phyloP scores from a whole-genome alignment of 495 filamentous ascomycete genomes.

The Neurospora intermedia region DNA sequence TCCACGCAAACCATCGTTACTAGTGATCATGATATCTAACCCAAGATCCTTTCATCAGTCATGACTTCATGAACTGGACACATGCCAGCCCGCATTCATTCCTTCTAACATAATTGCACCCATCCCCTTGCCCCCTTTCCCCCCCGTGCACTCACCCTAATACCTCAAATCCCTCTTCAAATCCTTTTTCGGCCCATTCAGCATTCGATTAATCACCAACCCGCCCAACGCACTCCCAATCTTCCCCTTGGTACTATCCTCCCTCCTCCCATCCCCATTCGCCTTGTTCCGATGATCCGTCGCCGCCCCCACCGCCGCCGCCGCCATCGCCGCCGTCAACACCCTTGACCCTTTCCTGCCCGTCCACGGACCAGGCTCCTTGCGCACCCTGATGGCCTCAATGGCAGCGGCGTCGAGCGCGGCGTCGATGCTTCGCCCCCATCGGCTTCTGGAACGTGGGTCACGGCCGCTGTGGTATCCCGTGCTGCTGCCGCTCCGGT shows the following conservation, averaged over 20 bases:
- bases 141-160: neutral
- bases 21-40: neutral
- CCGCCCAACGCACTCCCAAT: slow-evolving; percentile 14
- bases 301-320: slow-evolving; percentile 28
- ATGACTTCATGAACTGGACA: neutral
- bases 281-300: slow-evolving; percentile 7
- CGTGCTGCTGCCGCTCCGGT: slow-evolving; percentile 1
- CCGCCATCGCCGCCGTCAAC: slow-evolving; percentile 35
- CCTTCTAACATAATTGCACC: neutral
- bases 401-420: slow-evolving; percentile 31
- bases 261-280: neutral
- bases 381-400: slow-evolving; percentile 32
- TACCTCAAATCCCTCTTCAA: slow-evolving; percentile 9
- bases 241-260: slow-evolving; percentile 12
- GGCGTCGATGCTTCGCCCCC: slow-evolving; percentile 12
- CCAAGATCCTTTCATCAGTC: neutral
- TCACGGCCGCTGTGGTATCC: neutral
- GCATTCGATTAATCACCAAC: slow-evolving; percentile 19
- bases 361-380: slow-evolving; percentile 31
- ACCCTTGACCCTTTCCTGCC: slow-evolving; percentile 28
- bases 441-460: slow-evolving; percentile 1
- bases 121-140: neutral
- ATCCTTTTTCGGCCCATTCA: slow-evolving; percentile 20
- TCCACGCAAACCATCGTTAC: neutral
- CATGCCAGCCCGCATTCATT: neutral